Percentiles rank a stretch among this genome's conserved stretches.
Evolutionary conservation across 441 rosid genomes (phyloP).

Genomic region (Erodium trifolium): DNA sequence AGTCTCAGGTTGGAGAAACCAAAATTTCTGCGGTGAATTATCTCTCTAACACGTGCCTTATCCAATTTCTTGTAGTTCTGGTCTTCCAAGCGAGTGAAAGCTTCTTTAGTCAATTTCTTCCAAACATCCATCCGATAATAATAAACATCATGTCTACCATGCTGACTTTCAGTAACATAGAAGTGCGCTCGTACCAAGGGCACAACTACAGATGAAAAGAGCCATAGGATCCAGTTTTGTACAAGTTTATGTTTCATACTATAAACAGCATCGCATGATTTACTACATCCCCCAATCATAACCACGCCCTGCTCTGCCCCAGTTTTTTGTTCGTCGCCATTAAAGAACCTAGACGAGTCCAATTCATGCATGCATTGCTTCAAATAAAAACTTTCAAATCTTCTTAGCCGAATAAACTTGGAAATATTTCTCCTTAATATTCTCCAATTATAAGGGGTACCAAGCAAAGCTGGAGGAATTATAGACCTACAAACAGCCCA

Average conservation of each 20-base stretch:
- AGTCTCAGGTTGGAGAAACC: conserved; percentile 72
- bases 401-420: conserved; percentile 56
- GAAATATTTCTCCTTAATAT: conserved; percentile 50
- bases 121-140: conserved; percentile 69
- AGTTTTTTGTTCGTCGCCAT: conserved; percentile 20
- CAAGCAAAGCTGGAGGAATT: conserved; percentile 67
- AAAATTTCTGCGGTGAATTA: conserved; percentile 16
- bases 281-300: conserved; percentile 11
- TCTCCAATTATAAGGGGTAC: conserved; percentile 47
- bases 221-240: conserved; percentile 72
- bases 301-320: conserved; percentile 17
- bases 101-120: conserved; percentile 40
- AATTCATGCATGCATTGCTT: conserved; percentile 57
- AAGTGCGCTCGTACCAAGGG: conserved; percentile 65
- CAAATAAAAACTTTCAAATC: conserved; percentile 59
- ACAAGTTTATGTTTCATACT: conserved; percentile 36
- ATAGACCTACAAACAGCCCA: conserved; percentile 75
- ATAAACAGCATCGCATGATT: too few species aligned
- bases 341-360: conserved; percentile 41
- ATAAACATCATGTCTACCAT: conserved; percentile 48
- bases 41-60: too few species aligned
- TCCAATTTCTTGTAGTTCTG: conserved; percentile 33
- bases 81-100: conserved; percentile 32
- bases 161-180: conserved; percentile 74
- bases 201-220: conserved; percentile 57